Percentiles rank a stretch among this genome's conserved stretches.
These are phyloP conservation scores for Phaseolus lunatus DNA, from an alignment of 306 rosid genomes.

Conservation along the genomic window DNA sequence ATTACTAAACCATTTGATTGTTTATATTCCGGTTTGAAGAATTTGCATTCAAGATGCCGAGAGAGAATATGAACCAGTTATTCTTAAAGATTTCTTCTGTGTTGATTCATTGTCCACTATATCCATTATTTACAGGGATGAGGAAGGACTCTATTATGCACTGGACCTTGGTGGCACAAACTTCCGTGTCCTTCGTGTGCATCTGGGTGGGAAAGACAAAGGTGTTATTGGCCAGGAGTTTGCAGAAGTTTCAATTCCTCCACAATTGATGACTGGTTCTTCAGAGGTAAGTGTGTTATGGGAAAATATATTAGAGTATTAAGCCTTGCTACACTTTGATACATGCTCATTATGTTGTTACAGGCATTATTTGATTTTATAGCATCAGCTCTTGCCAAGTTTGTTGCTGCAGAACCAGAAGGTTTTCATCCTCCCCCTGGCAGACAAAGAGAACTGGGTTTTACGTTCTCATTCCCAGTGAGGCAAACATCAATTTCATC, in stretches of 20 bases:
- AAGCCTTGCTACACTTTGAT: slow-evolving; percentile 32
- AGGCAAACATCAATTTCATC: slow-evolving; percentile 83
- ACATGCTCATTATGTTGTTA: slow-evolving; percentile 37
- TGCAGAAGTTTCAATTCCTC: slow-evolving; percentile 89
- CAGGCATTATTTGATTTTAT: slow-evolving; percentile 91
- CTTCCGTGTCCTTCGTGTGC: slow-evolving; percentile 91
- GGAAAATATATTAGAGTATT: slow-evolving; percentile 25
- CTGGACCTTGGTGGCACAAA: slow-evolving; percentile 97
- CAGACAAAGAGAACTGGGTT: slow-evolving; percentile 93
- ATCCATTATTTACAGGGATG: slow-evolving; percentile 60
- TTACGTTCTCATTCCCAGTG: slow-evolving; percentile 94
- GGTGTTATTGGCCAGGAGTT: slow-evolving; percentile 68
- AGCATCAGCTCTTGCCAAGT: slow-evolving; percentile 78
- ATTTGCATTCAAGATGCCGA: background rate
- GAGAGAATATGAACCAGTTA: slow-evolving; percentile 20
- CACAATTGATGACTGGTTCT: slow-evolving; percentile 79
- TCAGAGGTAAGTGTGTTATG: slow-evolving; percentile 71
- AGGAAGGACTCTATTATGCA: slow-evolving; percentile 85
- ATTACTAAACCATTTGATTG: slow-evolving; percentile 36
- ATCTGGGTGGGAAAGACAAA: slow-evolving; percentile 77
- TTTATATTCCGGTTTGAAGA: slow-evolving; percentile 23
- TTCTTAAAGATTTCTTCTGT: slow-evolving; percentile 3
- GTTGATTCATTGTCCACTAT: slow-evolving; percentile 20
- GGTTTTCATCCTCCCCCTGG: slow-evolving; percentile 74
- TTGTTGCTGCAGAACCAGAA: slow-evolving; percentile 80